Conservation (phyloP, 2,329 filamentous ascomycete genomes). For the Colletotrichum siamense region DNA sequence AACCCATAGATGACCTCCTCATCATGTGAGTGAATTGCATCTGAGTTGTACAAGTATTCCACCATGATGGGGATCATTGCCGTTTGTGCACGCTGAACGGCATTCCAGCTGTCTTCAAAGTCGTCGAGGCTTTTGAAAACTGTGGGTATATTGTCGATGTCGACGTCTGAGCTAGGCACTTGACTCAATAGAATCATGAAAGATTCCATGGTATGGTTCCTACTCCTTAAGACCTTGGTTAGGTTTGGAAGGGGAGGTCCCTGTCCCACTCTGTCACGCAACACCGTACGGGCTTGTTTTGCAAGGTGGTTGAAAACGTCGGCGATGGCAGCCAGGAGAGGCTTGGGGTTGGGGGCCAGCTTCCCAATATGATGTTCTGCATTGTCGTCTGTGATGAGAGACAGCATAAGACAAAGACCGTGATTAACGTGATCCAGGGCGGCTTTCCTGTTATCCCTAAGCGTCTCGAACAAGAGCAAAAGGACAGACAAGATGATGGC, state of each 20-base stretch:
- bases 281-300: conserved; percentile 26
- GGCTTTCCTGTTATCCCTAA: conserved; percentile 33
- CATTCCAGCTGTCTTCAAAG: conserved; percentile 27
- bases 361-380: conserved; percentile 2
- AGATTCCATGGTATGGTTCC: conserved; percentile 29
- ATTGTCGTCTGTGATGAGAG: conserved; percentile 31
- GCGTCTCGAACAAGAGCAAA: conserved; percentile 34
- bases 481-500: conserved; percentile 36
- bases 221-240: conserved; percentile 19
- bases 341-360: conserved; percentile 28
- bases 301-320: conserved; percentile 27
- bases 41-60: conserved; percentile 22
- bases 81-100: conserved; percentile 16
- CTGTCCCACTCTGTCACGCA: conserved; percentile 25
- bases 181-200: conserved; percentile 30
- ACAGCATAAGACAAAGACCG: conserved; percentile 36
- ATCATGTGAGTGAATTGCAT: conserved; percentile 3
- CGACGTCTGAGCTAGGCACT: conserved; percentile 9
- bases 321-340: conserved; percentile 28
- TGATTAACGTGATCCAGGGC: conserved; percentile 41
- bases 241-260: conserved; percentile 29
- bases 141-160: conserved; percentile 22
- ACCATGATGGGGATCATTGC: conserved; percentile 24
- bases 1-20: conserved; percentile 21
- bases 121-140: conserved; percentile 28